Base-by-base conservation (phyloP, 2,329 filamentous ascomycete genomes). In the Fusarium euwallaceae region DNA sequence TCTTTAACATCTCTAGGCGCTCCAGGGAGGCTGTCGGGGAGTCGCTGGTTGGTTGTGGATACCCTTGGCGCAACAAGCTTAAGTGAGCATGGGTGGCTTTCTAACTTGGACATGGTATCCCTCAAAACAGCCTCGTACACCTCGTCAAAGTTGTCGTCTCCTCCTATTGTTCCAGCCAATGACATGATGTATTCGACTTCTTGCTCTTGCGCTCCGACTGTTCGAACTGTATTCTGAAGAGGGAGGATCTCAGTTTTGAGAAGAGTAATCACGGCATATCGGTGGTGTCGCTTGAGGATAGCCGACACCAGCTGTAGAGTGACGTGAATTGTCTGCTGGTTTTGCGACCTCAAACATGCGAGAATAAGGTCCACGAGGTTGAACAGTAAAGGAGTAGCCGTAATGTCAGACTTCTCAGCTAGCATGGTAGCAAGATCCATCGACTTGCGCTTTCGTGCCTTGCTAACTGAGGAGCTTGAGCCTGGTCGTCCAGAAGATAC, bases 291-390 rank as follows among this genome's bases (percentile, higher is more conserved):
- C 80, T 93, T 92, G 67, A 98, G 87, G 73, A 99, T 94, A 12
- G 95, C 92, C 4, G 95, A 96, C 17, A 97, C 89, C 8, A 99
- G 88, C 76, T 96, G 95, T 55, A 99, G 87, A 0, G 96, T 97
- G 12, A 97, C 94, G 73, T 94, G 92, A 17, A 98, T 93, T 1
- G 97, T 98, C 80, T 98, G 95, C 62, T 93, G 90, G 78, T 97
- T 98, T 53, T 89, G 88, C 0, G 97, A 98, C 67, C 92, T 89
- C 29, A 98, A 86, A 78, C 95, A 97, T 39, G 95, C 94, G 4
- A 97, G 87, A 34, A 98, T 92, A 14, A 99, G 88, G 83, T 99
- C 97, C 27, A 97, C 94, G 11, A 99, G 86, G 80, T 97, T 98
- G 86, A 98, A 99, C 1, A 99, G 87, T 16, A 95, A 89, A 1